Base-by-base conservation (phyloP, 768 basidiomycete genomes). In the Rhizopogon rudus region DNA sequence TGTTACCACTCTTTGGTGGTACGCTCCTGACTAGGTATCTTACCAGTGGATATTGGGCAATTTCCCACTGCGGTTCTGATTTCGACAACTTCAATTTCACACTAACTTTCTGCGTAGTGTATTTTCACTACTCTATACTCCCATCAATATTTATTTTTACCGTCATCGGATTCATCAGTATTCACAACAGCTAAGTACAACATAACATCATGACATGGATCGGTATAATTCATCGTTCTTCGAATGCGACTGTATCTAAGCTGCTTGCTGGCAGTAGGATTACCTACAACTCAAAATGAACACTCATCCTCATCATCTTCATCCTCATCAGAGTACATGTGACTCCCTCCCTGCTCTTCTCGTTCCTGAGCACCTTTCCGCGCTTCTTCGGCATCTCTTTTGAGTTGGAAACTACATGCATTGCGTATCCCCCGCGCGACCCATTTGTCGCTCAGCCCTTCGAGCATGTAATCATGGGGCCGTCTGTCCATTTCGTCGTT, bases 1-100 rank as follows among this genome's bases (percentile, higher is more conserved):
- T 28, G 82, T 90, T 28, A 79, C 78, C 46, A 81, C 79, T 44
- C 64, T 80, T 44, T 77, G 75, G 78, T 81, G 78, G 79, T 80
- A 77, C 60, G 76, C 69, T 3, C 12, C 45, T 10, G 28, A 46
- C 17, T 46, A 46, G 45, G 45, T 33, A 46, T 33, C 31, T 45
- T 45, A 31, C 29, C 0, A 10, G 17, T 33, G 7, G 31, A 6
- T 46, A 40, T 40, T 40, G 6, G 31, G 45, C 17, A 46, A 9
- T 31, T 33, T 20, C 31, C 6, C 20, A 20, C 20, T 20, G 13
- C n/a, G 31, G 31, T 6, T 16, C 5, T 45, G 29, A 5, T 14
- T 28, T 6, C 8, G 14, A 12, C 20, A 20, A 20, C 20, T 20
- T 20, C 20, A 20, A 20, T 20, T 20, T 28, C n/a, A 17, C 29